These are phyloP conservation scores for Phytopythium mirpurense DNA, from an alignment of 352 stramenopile species.

Conservation along the genomic window DNA sequence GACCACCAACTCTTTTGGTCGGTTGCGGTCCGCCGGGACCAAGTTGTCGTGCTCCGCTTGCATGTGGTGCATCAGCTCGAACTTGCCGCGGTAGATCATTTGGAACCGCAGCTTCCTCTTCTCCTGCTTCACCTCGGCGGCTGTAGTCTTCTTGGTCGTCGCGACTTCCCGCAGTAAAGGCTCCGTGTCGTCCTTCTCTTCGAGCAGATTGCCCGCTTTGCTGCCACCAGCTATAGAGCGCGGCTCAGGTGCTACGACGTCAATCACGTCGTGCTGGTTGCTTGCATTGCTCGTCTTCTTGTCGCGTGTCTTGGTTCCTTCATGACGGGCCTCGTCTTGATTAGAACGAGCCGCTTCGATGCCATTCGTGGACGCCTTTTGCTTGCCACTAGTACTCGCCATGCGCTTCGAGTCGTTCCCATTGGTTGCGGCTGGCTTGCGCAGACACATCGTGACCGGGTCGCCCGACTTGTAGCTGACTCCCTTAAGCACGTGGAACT, in stretches of 20 bases:
- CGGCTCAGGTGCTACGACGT: not conserved
- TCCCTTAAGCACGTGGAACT: conserved; percentile 83
- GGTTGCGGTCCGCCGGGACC: conserved; percentile 23
- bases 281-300: conserved; percentile 7
- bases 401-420: conserved; percentile 7
- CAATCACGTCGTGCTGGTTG: conserved; percentile 12
- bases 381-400: not conserved
- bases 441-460: conserved; percentile 70
- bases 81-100: conserved; percentile 60
- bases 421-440: conserved; percentile 15
- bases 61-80: conserved; percentile 75
- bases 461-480: conserved; percentile 83
- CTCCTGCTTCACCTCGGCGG: not conserved
- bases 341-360: not conserved
- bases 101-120: conserved; percentile 33
- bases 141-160: conserved; percentile 10
- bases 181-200: conserved; percentile 11
- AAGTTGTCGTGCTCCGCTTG: conserved; percentile 37
- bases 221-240: not conserved
- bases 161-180: conserved; percentile 19
- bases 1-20: conserved; percentile 62
- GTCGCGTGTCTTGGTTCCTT: not conserved
- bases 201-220: conserved; percentile 7
- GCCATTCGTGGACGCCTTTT: not conserved
- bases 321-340: not conserved